A percentile compares a stretch with the other conserved stretches of the same genome.
Evolutionary conservation across 2,329 filamentous ascomycete genomes (phyloP).

Genomic region (Fusarium setosum): DNA sequence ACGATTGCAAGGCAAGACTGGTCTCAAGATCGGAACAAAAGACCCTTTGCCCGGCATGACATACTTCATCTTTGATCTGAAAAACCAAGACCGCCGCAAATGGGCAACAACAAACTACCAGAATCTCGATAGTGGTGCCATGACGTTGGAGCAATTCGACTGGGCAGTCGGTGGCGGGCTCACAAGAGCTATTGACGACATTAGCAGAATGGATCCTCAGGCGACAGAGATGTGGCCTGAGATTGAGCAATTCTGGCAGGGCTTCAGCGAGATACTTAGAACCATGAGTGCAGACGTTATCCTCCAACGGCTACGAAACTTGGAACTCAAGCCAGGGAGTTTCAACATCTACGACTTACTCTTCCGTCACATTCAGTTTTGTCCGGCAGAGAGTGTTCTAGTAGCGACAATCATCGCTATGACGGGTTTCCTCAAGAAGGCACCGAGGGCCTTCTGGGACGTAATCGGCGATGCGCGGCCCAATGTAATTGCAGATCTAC

Average conservation of each 20-base stretch:
- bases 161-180: slow-evolving; percentile 86
- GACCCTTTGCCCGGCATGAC: slow-evolving; percentile 85
- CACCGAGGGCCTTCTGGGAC: slow-evolving; percentile 87
- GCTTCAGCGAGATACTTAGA: slow-evolving; percentile 78
- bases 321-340: slow-evolving; percentile 72
- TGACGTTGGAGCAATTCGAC: slow-evolving; percentile 82
- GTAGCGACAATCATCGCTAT: slow-evolving; percentile 78
- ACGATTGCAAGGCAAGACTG: slow-evolving; percentile 76
- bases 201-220: slow-evolving; percentile 60
- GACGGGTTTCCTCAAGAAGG: slow-evolving; percentile 77
- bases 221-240: slow-evolving; percentile 52
- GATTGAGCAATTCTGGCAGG: slow-evolving; percentile 83
- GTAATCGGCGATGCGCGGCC: slow-evolving; percentile 85
- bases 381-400: slow-evolving; percentile 68
- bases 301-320: slow-evolving; percentile 79
- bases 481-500: slow-evolving; percentile 83
- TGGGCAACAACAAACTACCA: slow-evolving; percentile 55
- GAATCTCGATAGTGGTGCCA: slow-evolving; percentile 64
- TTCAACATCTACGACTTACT: slow-evolving; percentile 75
- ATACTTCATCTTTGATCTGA: slow-evolving; percentile 77
- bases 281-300: slow-evolving; percentile 80
- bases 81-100: slow-evolving; percentile 66
- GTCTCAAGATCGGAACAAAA: slow-evolving; percentile 79
- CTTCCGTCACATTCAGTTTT: slow-evolving; percentile 64
- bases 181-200: slow-evolving; percentile 71